Conservation (phyloP, 768 basidiomycete species). For the Collybia nuda region DNA sequence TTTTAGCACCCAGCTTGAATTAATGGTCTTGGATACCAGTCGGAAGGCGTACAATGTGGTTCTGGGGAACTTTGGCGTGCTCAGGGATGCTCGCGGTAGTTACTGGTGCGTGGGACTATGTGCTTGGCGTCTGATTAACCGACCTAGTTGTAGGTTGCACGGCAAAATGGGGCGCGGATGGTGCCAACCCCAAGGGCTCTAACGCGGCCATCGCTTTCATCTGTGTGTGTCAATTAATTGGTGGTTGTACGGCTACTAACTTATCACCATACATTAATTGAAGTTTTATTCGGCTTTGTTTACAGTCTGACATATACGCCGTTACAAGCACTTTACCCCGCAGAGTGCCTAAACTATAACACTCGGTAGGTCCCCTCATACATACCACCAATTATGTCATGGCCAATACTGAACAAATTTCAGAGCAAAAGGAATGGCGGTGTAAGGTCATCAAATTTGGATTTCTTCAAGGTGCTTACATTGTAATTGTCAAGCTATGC, state of each 20-base stretch:
- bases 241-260: slow-evolving; percentile 11
- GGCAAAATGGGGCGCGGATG: slow-evolving; percentile 35
- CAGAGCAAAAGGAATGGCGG: slow-evolving; percentile 61
- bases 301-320: slow-evolving; percentile 59
- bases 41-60: slow-evolving; percentile 44
- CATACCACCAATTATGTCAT: background rate
- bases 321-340: slow-evolving; percentile 56
- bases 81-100: slow-evolving; percentile 39
- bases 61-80: slow-evolving; percentile 43
- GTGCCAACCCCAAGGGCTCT: slow-evolving; percentile 35
- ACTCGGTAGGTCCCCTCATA: slow-evolving; percentile 32
- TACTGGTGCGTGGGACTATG: slow-evolving; percentile 25
- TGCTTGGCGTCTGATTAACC: background rate
- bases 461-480: too few species aligned
- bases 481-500: slow-evolving; percentile 28
- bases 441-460: slow-evolving; percentile 26
- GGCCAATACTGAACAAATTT: background rate
- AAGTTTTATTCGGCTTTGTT: slow-evolving; percentile 54
- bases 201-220: slow-evolving; percentile 46
- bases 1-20: background rate
- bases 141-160: slow-evolving; percentile 28
- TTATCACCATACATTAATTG: slow-evolving; percentile 10
- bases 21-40: slow-evolving; percentile 21
- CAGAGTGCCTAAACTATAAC: slow-evolving; percentile 55
- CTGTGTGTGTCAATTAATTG: slow-evolving; percentile 26